Evolutionary conservation across 2,329 filamentous ascomycete genomes (phyloP).

Genomic region (Hypocrella siamensis): DNA sequence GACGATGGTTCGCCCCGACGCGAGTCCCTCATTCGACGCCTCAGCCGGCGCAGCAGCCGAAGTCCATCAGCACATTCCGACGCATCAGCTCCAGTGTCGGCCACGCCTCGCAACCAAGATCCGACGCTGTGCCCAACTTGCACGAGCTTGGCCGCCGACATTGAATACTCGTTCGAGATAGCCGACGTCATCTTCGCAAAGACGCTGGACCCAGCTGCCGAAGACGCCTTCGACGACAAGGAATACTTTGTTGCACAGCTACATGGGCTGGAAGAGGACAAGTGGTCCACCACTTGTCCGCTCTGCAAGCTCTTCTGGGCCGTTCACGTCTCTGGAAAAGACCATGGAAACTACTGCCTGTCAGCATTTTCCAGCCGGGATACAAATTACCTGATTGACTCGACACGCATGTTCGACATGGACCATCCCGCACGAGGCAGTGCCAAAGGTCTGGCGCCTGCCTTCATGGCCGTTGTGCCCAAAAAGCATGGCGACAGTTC

Average conservation of each 20-base stretch:
- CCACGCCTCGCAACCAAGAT: constrained; percentile 11
- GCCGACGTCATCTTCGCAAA: constrained; percentile 14
- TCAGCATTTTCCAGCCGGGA: constrained; percentile 18
- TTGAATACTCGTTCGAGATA: constrained; percentile 16
- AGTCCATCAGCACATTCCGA: constrained; percentile 19
- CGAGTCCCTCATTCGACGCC: constrained; percentile 17
- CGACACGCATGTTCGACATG: constrained; percentile 14
- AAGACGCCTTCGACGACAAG: constrained; percentile 15
- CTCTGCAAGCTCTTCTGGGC: constrained; percentile 18
- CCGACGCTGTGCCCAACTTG: constrained; percentile 15
- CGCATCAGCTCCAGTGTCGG: constrained; percentile 5
- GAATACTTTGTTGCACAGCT: constrained; percentile 14
- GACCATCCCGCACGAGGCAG: constrained; percentile 13
- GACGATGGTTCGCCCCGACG: constrained; percentile 13
- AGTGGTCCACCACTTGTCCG: constrained; percentile 17
- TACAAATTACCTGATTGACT: constrained; percentile 18
- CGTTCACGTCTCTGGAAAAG: constrained; percentile 15
- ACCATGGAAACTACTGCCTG: constrained; percentile 14
- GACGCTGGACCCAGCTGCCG: constrained; percentile 12
- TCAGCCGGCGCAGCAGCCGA: constrained; percentile 20
- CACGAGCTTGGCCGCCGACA: constrained; percentile 16
- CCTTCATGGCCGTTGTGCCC: constrained; percentile 17
- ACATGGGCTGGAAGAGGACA: constrained; percentile 15
- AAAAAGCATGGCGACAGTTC: constrained; percentile 14
- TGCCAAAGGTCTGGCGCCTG: constrained; percentile 13